These are phyloP conservation scores for Metschnikowia continentalis DNA, from an alignment of 805 yeast genomes.

Conservation along the genomic window DNA sequence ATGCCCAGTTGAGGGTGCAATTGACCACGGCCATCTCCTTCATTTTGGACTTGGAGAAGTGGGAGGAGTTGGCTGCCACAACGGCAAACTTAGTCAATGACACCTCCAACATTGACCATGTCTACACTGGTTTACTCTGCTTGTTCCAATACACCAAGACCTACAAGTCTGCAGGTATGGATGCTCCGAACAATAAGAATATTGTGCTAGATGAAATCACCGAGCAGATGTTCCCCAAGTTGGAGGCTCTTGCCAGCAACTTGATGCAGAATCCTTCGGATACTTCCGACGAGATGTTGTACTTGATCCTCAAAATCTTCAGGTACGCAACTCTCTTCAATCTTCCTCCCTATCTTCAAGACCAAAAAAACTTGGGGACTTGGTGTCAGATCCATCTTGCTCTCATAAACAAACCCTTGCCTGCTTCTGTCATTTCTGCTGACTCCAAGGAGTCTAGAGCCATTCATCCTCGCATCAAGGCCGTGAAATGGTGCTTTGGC, in stretches of 20 bases:
- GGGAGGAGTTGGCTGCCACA: constrained; percentile 31
- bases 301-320: constrained; percentile 38
- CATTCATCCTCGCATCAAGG: constrained; percentile 40
- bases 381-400: constrained; percentile 41
- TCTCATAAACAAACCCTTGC: constrained; percentile 38
- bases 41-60: constrained; percentile 47
- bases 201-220: constrained; percentile 40
- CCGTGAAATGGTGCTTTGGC: constrained; percentile 45
- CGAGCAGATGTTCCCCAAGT: constrained; percentile 31
- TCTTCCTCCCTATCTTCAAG: constrained; percentile 36
- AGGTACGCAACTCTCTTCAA: constrained; percentile 37
- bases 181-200: constrained; percentile 32
- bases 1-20: constrained; percentile 46
- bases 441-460: constrained; percentile 27
- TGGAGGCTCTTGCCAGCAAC: constrained; percentile 29
- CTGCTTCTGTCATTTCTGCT: constrained; percentile 29
- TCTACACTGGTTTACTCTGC: constrained; percentile 38
- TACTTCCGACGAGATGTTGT: constrained; percentile 26
- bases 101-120: constrained; percentile 36
- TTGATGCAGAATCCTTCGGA: constrained; percentile 24
- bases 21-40: constrained; percentile 53
- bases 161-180: constrained; percentile 44
- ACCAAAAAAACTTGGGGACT: constrained; percentile 32
- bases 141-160: constrained; percentile 38
- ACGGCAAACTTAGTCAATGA: constrained; percentile 16